These are phyloP conservation scores for Rhizopogon roseolus DNA, from an alignment of 768 basidiomycete genomes.

Conservation along the genomic window DNA sequence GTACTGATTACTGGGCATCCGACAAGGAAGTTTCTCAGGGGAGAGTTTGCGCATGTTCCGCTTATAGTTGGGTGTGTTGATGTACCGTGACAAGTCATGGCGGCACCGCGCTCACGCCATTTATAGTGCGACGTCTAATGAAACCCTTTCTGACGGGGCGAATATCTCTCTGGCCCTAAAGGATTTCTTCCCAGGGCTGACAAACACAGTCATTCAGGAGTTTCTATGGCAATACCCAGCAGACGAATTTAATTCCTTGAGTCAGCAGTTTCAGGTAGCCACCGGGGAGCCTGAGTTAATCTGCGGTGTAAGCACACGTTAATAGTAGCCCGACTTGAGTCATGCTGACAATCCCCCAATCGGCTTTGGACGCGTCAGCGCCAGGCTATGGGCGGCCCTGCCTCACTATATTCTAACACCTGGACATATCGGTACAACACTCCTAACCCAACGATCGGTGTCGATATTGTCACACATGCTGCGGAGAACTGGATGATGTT, in stretches of 20 bases:
- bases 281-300: constrained; percentile 47
- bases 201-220: constrained; percentile 32
- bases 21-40: constrained; percentile 37
- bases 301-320: constrained; percentile 43
- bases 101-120: background rate
- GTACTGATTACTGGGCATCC: constrained; percentile 47
- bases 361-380: constrained; percentile 23
- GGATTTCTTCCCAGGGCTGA: constrained; percentile 41
- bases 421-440: constrained; percentile 63
- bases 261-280: constrained; percentile 38
- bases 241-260: constrained; percentile 36
- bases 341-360: background rate
- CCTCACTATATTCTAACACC: constrained; percentile 27
- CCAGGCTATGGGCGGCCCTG: constrained; percentile 41
- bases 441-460: constrained; percentile 37
- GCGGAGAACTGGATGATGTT: constrained; percentile 73
- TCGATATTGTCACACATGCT: constrained; percentile 39
- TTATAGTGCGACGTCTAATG: constrained; percentile 53
- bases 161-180: constrained; percentile 34
- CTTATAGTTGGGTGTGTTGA: constrained; percentile 51
- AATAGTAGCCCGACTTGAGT: background rate
- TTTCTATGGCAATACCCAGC: constrained; percentile 39
- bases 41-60: constrained; percentile 46
- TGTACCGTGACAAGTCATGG: background rate
- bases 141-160: constrained; percentile 43